Base-by-base conservation (phyloP, 2,329 filamentous ascomycete genomes). In the Pseudogymnoascus sp. region DNA sequence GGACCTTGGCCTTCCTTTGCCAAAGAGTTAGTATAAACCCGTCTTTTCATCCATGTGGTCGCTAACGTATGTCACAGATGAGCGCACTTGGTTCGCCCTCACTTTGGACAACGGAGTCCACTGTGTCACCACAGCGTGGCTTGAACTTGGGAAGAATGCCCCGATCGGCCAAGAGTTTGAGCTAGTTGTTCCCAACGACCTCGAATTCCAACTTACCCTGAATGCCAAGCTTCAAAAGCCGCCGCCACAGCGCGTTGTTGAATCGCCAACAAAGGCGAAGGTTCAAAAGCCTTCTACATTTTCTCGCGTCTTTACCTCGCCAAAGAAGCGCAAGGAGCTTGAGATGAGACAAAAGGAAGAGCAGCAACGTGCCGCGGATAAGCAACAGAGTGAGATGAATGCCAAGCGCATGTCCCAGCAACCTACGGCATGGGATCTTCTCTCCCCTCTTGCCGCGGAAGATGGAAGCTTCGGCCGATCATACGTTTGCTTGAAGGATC, bases 111-210 rank as follows among this genome's bases (percentile, higher is more conserved):
- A 99, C 66, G 94, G 94, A 26, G 84, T 99, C 1, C 94, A 99
- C 73, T 99, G 94, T 70, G 94, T 99, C 13, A 99, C 94, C 0
- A 99, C 94, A 3, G 88, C 92, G 0, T 97, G 92, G 90, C 81
- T 97, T 7, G 94, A 99, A 74, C 80, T 99, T 63, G 92, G 91
- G 17, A 89, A 89, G 68, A 93, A 89, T 63, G 93, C 94, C 1
- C 92, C 94, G 0, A 97, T 99, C 68, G 94, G 93, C 5, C 94
- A 99, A 71, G 94, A 99, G 73, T 99, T 99, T 69, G 94, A 99
- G 76, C 85, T 99, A 47, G 92, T 97, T 33, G 94, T 99, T 26
- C 87, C 95, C 58, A 94, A 96, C 68, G 94, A 99, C 68, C 84
- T 99, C n/a, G 94, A 99, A 74, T 99, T 99, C 77, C 94, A 99